These are phyloP conservation scores for Chrysanthemum seticuspe DNA, from an alignment of 129 eudicot genomes.

Conservation along the genomic window DNA sequence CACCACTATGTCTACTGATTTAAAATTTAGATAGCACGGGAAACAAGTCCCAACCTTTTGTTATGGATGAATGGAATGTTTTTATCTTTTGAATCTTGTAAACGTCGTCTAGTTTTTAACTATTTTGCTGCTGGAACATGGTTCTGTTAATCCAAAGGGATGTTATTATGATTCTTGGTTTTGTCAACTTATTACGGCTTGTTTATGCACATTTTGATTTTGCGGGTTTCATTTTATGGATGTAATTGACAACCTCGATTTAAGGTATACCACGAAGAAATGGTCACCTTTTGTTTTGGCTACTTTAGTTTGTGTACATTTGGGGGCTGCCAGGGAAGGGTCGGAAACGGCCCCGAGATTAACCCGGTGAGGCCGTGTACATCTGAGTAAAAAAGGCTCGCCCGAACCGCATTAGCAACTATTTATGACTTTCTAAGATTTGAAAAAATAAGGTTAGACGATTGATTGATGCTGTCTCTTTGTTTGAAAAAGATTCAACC, in stretches of 20 bases:
- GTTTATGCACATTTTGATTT: not conserved
- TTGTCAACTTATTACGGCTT: not conserved
- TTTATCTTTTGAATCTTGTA: not conserved
- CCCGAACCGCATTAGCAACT: too few relatives aligned
- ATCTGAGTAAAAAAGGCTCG: too few relatives aligned
- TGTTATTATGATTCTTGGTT: not conserved
- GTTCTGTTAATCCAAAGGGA: not conserved
- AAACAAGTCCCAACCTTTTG: slow-evolving; percentile 4
- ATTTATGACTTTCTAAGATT: too few relatives aligned
- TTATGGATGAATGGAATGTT: not conserved
- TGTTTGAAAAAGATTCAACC: slow-evolving; percentile 18
- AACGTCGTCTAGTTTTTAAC: not conserved
- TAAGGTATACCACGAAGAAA: not conserved
- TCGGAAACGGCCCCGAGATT: too few relatives aligned
- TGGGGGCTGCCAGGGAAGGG: too few relatives aligned
- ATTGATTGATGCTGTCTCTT: slow-evolving; percentile 25
- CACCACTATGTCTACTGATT: slow-evolving; percentile 1
- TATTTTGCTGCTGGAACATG: not conserved
- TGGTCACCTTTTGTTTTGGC: too few relatives aligned
- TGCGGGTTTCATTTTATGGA: not conserved
- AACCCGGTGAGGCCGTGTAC: too few relatives aligned
- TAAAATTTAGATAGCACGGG: not conserved
- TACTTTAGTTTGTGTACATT: too few relatives aligned
- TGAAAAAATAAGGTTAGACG: too few relatives aligned
- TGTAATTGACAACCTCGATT: not conserved